A percentile compares a stretch with the other conserved stretches of the same genome.
These are phyloP conservation scores for Zygoascus meyerae DNA, from an alignment of 1,139 yeast genomes.

Conservation along the genomic window DNA sequence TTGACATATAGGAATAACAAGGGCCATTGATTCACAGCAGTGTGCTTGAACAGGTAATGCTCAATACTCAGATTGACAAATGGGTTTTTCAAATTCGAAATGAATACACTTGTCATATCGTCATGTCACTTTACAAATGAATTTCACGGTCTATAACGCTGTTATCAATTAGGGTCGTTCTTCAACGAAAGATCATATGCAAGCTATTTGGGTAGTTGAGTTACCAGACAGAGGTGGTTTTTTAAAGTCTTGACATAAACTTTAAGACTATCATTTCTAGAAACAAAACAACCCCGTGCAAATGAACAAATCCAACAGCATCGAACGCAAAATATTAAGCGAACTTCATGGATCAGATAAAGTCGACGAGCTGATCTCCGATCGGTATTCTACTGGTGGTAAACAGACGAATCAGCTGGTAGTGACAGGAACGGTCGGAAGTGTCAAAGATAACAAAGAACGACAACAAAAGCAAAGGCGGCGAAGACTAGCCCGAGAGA, in stretches of 20 bases:
- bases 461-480: conserved; percentile 20
- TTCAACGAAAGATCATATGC: not conserved
- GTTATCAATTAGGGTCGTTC: not conserved
- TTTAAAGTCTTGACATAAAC: not conserved
- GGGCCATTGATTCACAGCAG: conserved; percentile 46
- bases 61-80: conserved; percentile 76
- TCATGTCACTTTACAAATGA: not conserved
- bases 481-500: conserved; percentile 7
- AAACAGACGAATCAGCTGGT: conserved; percentile 55
- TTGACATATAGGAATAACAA: conserved; percentile 65
- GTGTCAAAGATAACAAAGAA: conserved; percentile 14
- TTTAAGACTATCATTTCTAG: not conserved
- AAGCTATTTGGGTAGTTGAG: not conserved
- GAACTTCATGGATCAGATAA: conserved; percentile 41
- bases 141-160: not conserved
- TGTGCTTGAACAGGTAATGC: conserved; percentile 61
- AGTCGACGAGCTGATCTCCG: conserved; percentile 46
- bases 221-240: not conserved
- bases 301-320: conserved; percentile 13
- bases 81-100: conserved; percentile 58
- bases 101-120: conserved; percentile 22
- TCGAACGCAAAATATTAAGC: conserved; percentile 51
- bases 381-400: conserved; percentile 53
- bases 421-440: conserved; percentile 42
- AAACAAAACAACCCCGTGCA: not conserved